These are phyloP conservation scores for Ustilago cynodontis DNA, from an alignment of 1,284 basidiomycete genomes.

Conservation along the genomic window DNA sequence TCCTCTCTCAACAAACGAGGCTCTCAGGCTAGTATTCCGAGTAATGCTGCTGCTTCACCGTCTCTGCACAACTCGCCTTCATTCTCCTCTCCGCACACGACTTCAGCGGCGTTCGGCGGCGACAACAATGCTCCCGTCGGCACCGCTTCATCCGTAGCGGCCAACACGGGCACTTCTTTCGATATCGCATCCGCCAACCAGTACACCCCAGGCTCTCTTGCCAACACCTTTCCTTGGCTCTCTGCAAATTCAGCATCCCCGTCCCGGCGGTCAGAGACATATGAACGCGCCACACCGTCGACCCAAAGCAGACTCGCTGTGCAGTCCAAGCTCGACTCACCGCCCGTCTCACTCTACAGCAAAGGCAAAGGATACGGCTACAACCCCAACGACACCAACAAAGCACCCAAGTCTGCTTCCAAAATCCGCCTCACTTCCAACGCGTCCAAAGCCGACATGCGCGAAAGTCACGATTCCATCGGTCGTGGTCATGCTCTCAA, in stretches of 20 bases:
- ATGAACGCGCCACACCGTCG: slow-evolving; percentile 12
- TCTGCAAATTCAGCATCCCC: slow-evolving; percentile 18
- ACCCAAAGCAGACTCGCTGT: neutral
- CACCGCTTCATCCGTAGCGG: slow-evolving; percentile 15
- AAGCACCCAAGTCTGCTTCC: slow-evolving; percentile 22
- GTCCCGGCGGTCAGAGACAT: slow-evolving; percentile 6
- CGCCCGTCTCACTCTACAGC: slow-evolving; percentile 40
- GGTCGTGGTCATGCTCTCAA: slow-evolving; percentile 31
- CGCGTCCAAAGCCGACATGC: slow-evolving; percentile 14
- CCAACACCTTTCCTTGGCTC: slow-evolving; percentile 41
- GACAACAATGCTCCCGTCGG: neutral
- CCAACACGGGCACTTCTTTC: slow-evolving; percentile 18
- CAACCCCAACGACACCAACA: slow-evolving; percentile 29
- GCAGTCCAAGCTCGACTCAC: slow-evolving; percentile 22
- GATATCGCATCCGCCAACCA: slow-evolving; percentile 32
- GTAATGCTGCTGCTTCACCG: slow-evolving; percentile 19
- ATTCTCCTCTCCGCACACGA: slow-evolving; percentile 30
- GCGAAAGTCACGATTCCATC: slow-evolving; percentile 10
- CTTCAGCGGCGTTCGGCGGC: slow-evolving; percentile 14
- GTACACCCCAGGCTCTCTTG: slow-evolving; percentile 37
- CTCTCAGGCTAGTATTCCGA: slow-evolving; percentile 27
- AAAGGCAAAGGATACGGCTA: slow-evolving; percentile 49
- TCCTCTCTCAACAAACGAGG: slow-evolving; percentile 41
- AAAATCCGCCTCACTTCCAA: slow-evolving; percentile 16
- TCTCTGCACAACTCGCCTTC: slow-evolving; percentile 30